These are phyloP conservation scores for Tuber umbilicatum DNA, from an alignment of 495 filamentous ascomycete genomes.

Conservation along the genomic window DNA sequence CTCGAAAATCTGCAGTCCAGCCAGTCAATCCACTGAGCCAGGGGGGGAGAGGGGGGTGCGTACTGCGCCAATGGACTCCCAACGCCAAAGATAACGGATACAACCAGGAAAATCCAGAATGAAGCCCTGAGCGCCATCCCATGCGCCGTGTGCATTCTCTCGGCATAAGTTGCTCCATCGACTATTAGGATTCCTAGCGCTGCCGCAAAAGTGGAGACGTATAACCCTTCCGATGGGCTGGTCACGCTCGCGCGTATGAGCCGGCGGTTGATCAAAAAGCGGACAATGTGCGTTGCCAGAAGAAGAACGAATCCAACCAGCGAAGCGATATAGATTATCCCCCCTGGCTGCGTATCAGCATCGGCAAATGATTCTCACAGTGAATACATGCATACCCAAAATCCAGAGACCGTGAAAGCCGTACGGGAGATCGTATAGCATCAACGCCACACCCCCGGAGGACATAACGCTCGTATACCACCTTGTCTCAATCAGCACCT, in stretches of 20 bases:
- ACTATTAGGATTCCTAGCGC: slow-evolving; percentile 37
- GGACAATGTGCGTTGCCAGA: slow-evolving; percentile 28
- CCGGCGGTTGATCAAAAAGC: slow-evolving; percentile 34
- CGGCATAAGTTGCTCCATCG: slow-evolving; percentile 36
- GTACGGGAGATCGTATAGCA: slow-evolving; percentile 35
- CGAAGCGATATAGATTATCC: slow-evolving; percentile 32
- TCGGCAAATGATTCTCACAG: neutral
- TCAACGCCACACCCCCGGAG: slow-evolving; percentile 34
- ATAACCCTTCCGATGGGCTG: slow-evolving; percentile 31
- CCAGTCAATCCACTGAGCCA: neutral
- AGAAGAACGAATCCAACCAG: slow-evolving; percentile 33
- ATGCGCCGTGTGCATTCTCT: slow-evolving; percentile 32
- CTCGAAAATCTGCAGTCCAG: slow-evolving; percentile 21
- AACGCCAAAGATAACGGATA: slow-evolving; percentile 34
- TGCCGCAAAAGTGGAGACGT: slow-evolving; percentile 33
- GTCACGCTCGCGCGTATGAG: slow-evolving; percentile 25
- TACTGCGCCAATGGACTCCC: slow-evolving; percentile 32
- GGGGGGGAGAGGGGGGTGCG: slow-evolving; percentile 11
- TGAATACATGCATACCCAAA: slow-evolving; percentile 23
- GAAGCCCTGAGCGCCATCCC: slow-evolving; percentile 26
- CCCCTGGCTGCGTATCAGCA: slow-evolving; percentile 22
- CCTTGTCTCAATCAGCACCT: slow-evolving; percentile 20
- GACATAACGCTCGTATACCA: slow-evolving; percentile 38
- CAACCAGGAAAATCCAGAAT: slow-evolving; percentile 36
- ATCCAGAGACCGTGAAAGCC: slow-evolving; percentile 29